Base-by-base conservation (phyloP, 2,329 filamentous ascomycete species). In the Aspergillus viridinutans region DNA sequence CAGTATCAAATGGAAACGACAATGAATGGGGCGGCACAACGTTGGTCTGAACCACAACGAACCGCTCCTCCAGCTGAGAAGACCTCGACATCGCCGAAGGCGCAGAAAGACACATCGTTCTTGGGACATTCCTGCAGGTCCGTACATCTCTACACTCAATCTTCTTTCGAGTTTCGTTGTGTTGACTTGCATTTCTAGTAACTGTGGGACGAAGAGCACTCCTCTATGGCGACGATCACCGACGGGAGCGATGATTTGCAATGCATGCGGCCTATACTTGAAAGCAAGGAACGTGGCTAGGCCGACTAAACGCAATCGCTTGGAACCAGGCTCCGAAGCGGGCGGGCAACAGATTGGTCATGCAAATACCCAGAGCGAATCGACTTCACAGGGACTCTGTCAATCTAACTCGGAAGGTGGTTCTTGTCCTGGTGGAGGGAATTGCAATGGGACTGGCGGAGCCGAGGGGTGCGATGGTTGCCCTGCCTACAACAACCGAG, bases 381-480 rank as follows among this genome's bases (percentile, higher is more conserved):
- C 43, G 10, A 23, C 20, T 14, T 14, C 21, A 5, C 43, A 61
- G 52, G 65, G 65, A 49, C 64, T 65, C 52, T 65, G 74, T 72
- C 42, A 72, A 14, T 47, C 43, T 73, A 52, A 69, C 72, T 64
- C 86, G 4, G 84, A 85, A 47, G 94, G 94, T 47, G 94, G 94
- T n/a, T 95, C 92, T 12, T 99, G 94, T 73, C 94, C 94, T 14
- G 94, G 94, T 40, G 93, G 93, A 60, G 94, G 94, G 42, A 89
- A 89, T 57, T 99, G 94, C 73, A 97, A 99, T 72, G 94, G 94
- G 50, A 97, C 94, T 23, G 94, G 94, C 48, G 94, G 94, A 53
- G 92, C 94, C 32, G 90, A 96, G 70, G 93, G 92, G 21, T 99
- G 94, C 73, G 92, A 90, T 72, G 94, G 94, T 12, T 99, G 94